These are phyloP conservation scores for Picocystis salinarum DNA, from an alignment of 139 green algal genomes.

Conservation along the genomic window DNA sequence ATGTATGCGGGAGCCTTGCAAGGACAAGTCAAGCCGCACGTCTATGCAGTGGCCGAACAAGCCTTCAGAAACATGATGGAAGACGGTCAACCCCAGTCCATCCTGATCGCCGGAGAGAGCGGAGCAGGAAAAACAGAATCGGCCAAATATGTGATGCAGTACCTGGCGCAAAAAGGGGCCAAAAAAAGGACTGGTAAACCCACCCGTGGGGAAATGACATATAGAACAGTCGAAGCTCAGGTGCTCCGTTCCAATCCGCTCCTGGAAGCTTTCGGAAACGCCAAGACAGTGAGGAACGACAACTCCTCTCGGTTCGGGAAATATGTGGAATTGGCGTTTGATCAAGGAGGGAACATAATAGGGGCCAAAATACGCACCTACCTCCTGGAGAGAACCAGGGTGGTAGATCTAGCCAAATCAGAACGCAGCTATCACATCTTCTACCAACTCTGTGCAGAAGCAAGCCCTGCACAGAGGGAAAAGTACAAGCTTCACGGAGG, in stretches of 20 bases:
- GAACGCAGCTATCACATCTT: conserved; percentile 20
- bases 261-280: conserved; percentile 28
- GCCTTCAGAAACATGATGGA: conserved; percentile 68
- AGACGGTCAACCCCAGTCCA: conserved; percentile 19
- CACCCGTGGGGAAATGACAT: conserved; percentile 4
- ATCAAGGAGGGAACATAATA: conserved; percentile 12
- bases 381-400: conserved; percentile 46
- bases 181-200: conserved; percentile 24
- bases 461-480: no score
- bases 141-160: conserved; percentile 31
- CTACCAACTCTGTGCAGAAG: conserved; percentile 18
- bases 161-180: conserved; percentile 28
- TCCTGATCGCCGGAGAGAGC: conserved; percentile 29
- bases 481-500: conserved; percentile 29
- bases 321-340: conserved; percentile 52
- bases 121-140: conserved; percentile 25
- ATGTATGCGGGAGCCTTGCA: conserved; percentile 58
- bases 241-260: conserved; percentile 31
- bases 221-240: conserved; percentile 31
- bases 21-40: conserved; percentile 34
- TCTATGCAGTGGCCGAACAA: conserved; percentile 55
- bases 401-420: conserved; percentile 20
- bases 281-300: conserved; percentile 29
- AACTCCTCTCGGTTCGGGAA: conserved; percentile 27
- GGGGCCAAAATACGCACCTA: conserved; percentile 16